These are phyloP conservation scores for Skeletonema grethae DNA, from an alignment of 108 stramenopile genomes.

Conservation along the genomic window DNA sequence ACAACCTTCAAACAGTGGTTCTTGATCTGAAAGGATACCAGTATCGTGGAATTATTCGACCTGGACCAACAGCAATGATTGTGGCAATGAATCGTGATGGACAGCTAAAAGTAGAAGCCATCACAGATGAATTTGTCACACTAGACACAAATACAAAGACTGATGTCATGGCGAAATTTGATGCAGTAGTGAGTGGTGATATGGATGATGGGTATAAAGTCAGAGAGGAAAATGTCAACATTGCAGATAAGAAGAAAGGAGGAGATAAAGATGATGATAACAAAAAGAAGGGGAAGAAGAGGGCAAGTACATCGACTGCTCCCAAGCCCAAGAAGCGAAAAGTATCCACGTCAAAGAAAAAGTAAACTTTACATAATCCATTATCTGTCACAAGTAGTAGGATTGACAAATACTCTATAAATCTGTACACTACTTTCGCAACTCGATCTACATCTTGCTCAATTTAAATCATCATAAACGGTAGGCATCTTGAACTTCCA, in stretches of 20 bases:
- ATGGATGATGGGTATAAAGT: conserved; percentile 59
- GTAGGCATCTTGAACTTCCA: conserved; percentile 44
- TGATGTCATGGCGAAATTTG: conserved; percentile 69
- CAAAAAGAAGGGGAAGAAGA: conserved; percentile 23
- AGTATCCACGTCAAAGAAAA: conserved; percentile 2
- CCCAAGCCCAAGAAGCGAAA: conserved; percentile 14
- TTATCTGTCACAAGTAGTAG: not conserved
- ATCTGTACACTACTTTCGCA: not conserved
- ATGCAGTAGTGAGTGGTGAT: conserved; percentile 58
- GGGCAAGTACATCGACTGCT: not conserved
- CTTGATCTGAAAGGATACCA: conserved; percentile 81
- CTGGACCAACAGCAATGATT: conserved; percentile 77
- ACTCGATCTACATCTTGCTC: not conserved
- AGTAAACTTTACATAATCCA: not conserved
- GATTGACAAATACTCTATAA: not conserved
- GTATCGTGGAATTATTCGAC: conserved; percentile 73
- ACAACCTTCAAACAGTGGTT: conserved; percentile 38
- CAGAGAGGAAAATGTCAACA: conserved; percentile 58
- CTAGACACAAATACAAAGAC: conserved; percentile 48
- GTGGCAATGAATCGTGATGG: conserved; percentile 48
- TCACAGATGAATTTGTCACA: conserved; percentile 80
- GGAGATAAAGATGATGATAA: conserved; percentile 1
- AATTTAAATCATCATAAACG: conserved; percentile 42
- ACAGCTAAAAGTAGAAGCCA: conserved; percentile 63
- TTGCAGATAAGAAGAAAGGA: conserved; percentile 8